Conservation (phyloP, 2,329 filamentous ascomycete genomes). For the Ophioceras dolichostomum region DNA sequence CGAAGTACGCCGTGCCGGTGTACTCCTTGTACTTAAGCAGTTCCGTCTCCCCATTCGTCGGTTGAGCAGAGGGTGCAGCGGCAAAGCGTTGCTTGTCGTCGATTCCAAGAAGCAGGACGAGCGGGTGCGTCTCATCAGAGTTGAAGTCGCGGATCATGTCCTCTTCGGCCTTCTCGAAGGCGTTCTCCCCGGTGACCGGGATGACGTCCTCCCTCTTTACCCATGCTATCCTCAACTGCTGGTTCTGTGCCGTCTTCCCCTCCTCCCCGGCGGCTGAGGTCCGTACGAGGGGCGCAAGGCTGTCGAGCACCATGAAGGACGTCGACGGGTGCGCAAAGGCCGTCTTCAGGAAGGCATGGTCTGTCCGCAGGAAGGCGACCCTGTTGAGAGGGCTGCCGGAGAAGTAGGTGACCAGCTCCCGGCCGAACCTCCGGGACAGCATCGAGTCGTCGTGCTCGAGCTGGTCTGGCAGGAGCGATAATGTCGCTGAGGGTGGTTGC, state of each 20-base stretch:
- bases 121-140: conserved; percentile 52
- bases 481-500: background rate
- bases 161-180: conserved; percentile 60
- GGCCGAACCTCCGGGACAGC: conserved; percentile 66
- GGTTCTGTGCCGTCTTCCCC: conserved; percentile 11
- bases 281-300: conserved; percentile 59
- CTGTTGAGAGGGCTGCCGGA: conserved; percentile 67
- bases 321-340: conserved; percentile 56
- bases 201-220: conserved; percentile 57
- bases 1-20: conserved; percentile 74
- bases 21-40: conserved; percentile 55
- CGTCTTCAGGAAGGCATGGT: conserved; percentile 55
- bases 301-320: conserved; percentile 66
- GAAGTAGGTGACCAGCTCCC: conserved; percentile 76
- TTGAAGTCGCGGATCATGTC: conserved; percentile 63
- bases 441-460: conserved; percentile 45
- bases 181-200: conserved; percentile 56
- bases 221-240: conserved; percentile 51
- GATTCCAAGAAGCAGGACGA: conserved; percentile 75
- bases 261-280: conserved; percentile 25
- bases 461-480: conserved; percentile 27
- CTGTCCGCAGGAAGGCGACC: conserved; percentile 62
- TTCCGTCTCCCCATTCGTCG: conserved; percentile 10
- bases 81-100: conserved; percentile 43
- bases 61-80: conserved; percentile 15